Base-by-base conservation (phyloP, 2,329 filamentous ascomycete genomes). In the Rutstroemia sydowiana region DNA sequence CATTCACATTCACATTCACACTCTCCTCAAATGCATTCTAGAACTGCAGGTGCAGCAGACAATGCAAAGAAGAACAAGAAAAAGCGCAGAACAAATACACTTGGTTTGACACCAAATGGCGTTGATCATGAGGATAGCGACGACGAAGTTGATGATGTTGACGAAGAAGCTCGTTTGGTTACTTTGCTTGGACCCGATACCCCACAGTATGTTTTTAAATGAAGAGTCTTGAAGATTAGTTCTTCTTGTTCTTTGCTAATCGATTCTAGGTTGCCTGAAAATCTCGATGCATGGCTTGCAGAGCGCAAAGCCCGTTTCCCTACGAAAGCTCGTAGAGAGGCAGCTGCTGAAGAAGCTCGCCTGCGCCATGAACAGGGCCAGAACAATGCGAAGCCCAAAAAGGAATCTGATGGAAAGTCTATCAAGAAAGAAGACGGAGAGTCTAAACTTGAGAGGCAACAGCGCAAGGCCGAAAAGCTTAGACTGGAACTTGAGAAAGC, bases 221-320 rank as follows among this genome's bases (percentile, higher is more conserved):
- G 30, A 41, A 41, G 48, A 47, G 23, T 52, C 45, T 55, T 47
- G 57, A 55, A 62, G 57, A 59, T 61, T 61, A 59, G 57, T 57
- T 58, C 54, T 60, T 66, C 50, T 65, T 62, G 40, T 53, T 48
- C 45, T 43, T 32, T 36, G 63, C 52, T 69, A 67, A 61, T 57
- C 26, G 40, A 45, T 21, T 32, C 44, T 53, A 68, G 66, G 54
- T 45, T 66, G 44, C 66, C 75, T 14, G 79, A 79, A 53, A 90
- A 96, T 63, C 76, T 96, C 51, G 78, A 81, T 21, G 79, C 81
- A 6, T 97, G 89, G 82, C 81, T 95, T 57, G 82, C 82, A 45
- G 89, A 95, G 67, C 82, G 92, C 54, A 85, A 78, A 65, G 85
- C 81, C 58, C 84, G 85, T 47, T 97, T 81, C 66, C 92, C 92